Conservation (phyloP, 768 basidiomycete species). For the Cubamyces sp. region DNA sequence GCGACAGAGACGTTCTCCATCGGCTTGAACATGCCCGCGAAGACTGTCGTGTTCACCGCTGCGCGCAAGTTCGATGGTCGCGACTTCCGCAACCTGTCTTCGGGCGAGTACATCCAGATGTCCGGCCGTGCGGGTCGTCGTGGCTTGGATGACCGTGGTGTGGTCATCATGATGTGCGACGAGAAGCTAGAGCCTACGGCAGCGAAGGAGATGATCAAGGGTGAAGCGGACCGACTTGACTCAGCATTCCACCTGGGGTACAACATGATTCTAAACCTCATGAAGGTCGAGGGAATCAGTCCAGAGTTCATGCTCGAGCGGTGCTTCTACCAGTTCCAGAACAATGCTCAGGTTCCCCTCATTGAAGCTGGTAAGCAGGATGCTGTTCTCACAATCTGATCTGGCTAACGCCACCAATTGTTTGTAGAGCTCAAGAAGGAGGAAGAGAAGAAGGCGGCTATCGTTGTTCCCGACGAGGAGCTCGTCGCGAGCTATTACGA, state of each 20-base stretch:
- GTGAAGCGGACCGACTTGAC: constrained; percentile 94
- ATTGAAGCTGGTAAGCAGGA: constrained; percentile 84
- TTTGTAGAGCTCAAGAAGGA: constrained; percentile 71
- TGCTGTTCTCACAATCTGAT: too few species aligned
- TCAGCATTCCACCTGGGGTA: constrained; percentile 99
- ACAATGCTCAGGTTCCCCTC: constrained; percentile 84
- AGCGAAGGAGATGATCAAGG: constrained; percentile 97
- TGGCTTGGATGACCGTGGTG: constrained; percentile 97
- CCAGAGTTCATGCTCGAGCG: constrained; percentile 98
- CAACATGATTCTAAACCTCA: constrained; percentile 98
- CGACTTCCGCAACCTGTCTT: constrained; percentile 91
- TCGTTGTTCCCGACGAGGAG: constrained; percentile 82
- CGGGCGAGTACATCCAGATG: constrained; percentile 99
- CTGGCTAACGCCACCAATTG: neutral
- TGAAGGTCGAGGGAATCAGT: constrained; percentile 98
- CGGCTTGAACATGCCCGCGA: constrained; percentile 98
- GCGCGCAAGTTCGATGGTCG: constrained; percentile 96
- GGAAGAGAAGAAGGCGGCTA: constrained; percentile 64
- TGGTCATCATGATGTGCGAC: constrained; percentile 99
- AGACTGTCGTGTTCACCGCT: constrained; percentile 97
- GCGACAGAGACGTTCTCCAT: constrained; percentile 99
- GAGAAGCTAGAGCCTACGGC: constrained; percentile 93
- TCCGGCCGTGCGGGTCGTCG: constrained; percentile 96
- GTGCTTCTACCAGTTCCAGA: constrained; percentile 99
- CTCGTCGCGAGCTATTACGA: constrained; percentile 91